Evolutionary conservation across 805 yeast species (phyloP), one percentile per base, ranked within the genome.

Genomic region (Yarrowia porcina): DNA sequence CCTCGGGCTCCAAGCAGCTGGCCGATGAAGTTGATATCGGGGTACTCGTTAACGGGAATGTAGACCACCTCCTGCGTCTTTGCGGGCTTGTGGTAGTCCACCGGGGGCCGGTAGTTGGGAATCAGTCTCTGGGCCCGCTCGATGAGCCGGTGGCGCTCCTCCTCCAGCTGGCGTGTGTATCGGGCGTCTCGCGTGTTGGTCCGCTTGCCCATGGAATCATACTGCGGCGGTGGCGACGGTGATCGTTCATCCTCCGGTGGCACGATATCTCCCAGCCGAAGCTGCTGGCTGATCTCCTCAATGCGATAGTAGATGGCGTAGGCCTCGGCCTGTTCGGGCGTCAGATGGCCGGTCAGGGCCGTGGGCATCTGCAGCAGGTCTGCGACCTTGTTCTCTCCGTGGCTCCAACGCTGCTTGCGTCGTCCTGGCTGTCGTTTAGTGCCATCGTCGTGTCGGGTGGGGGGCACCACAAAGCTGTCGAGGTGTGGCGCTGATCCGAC

Each of bases 1-100:
- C 98, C 99, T 78, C 99, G 85, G 32, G 99, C 99, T 0, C 99
- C 99, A 56, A 94, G 74, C 20, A 94, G 75, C 60, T 88, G 79
- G 0, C 99, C 99, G 61, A 94, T 89, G 71, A 93, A 93, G 75
- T 94, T 94, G 68, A 94, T 87, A 57, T 88, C 93, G 0, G 98
- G 97, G 75, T 90, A 87, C 65, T 90, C 93, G 39, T 85, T 82
- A 3, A 84, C 89, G 0, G 98, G 98, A 13, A 94, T 82, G 72
- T 83, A 92, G 57, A 90, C 80, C 75, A 92, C 94, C 68, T 92
- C 97, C 49, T 81, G 80, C 6, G 90, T 85, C 68, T 83, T 86
- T 9, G 88, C 86, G 36, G 89, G 89, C 64, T 85, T 79, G 66
- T 80, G 77, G 73, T 89, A 93, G 71, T 87, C 92, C 25, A 77